These are phyloP conservation scores for Endothia cerciana DNA, from an alignment of 2,329 filamentous ascomycete genomes.

Conservation along the genomic window DNA sequence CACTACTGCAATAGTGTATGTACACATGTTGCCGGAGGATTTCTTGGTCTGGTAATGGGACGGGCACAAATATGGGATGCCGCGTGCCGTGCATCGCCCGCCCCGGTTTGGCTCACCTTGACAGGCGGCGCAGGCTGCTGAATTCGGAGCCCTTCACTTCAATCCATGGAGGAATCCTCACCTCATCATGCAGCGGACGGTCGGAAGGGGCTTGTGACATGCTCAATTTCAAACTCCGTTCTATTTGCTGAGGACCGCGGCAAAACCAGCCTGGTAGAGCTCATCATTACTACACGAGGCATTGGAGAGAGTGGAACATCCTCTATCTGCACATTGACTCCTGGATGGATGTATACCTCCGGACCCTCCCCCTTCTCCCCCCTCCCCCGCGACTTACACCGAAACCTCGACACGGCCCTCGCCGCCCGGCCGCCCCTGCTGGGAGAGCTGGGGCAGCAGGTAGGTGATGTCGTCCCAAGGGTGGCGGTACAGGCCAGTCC, in stretches of 20 bases:
- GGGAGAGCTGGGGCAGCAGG: slow-evolving; percentile 79
- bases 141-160: too few species aligned
- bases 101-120: too few species aligned
- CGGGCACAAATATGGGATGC: too few species aligned
- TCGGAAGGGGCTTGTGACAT: background rate
- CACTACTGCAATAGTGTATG: too few species aligned
- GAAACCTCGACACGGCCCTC: slow-evolving; percentile 91
- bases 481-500: slow-evolving; percentile 97
- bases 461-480: slow-evolving; percentile 99
- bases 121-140: too few species aligned
- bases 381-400: slow-evolving; percentile 53
- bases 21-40: too few species aligned
- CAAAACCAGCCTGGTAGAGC: slow-evolving; percentile 27
- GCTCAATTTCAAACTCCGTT: slow-evolving; percentile 19
- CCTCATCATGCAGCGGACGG: background rate
- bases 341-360: slow-evolving; percentile 28
- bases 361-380: slow-evolving; percentile 6
- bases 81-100: too few species aligned
- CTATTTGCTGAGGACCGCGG: slow-evolving; percentile 27
- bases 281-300: slow-evolving; percentile 30
- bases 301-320: slow-evolving; percentile 22
- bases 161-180: background rate
- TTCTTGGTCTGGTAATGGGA: too few species aligned
- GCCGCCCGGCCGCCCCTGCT: slow-evolving; percentile 70
- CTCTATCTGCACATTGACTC: slow-evolving; percentile 17